These are phyloP conservation scores for Hibiscus trionum DNA, from an alignment of 345 rosid species.

Conservation along the genomic window DNA sequence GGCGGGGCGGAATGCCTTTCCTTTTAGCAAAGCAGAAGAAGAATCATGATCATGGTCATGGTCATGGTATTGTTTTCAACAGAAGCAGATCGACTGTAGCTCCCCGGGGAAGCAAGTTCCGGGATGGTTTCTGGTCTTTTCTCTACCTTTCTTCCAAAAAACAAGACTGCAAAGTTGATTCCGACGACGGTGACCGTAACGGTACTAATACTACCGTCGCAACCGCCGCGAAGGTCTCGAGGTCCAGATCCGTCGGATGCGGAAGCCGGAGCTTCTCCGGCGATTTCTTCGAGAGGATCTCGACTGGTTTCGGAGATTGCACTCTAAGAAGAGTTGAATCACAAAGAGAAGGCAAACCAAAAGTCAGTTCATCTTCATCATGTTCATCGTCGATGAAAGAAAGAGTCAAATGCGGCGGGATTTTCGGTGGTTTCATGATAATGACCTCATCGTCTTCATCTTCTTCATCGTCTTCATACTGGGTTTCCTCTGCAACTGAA, in stretches of 20 bases:
- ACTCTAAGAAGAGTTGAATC: slow-evolving; percentile 87
- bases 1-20: slow-evolving; percentile 52
- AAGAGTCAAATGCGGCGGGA: slow-evolving; percentile 83
- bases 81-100: slow-evolving; percentile 72
- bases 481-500: slow-evolving; percentile 55
- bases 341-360: slow-evolving; percentile 68
- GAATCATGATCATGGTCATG: slow-evolving; percentile 7
- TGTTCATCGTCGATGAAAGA: slow-evolving; percentile 43
- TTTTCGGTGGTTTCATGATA: slow-evolving; percentile 75
- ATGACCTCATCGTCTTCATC: slow-evolving; percentile 61
- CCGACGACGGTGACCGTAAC: too few relatives aligned
- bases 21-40: slow-evolving; percentile 57
- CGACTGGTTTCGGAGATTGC: slow-evolving; percentile 97
- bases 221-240: slow-evolving; percentile 37
- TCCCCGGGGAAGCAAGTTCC: slow-evolving; percentile 30
- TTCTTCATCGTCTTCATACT: slow-evolving; percentile 59
- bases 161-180: neutral
- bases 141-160: slow-evolving; percentile 49
- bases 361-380: slow-evolving; percentile 10
- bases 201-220: too few relatives aligned
- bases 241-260: slow-evolving; percentile 98
- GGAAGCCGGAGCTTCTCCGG: slow-evolving; percentile 98
- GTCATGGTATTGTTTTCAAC: slow-evolving; percentile 42
- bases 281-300: slow-evolving; percentile 90
- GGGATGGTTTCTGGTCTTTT: slow-evolving; percentile 77